These are phyloP conservation scores for Phytophthora tubulina DNA, from an alignment of 352 stramenopile genomes.

Conservation along the genomic window DNA sequence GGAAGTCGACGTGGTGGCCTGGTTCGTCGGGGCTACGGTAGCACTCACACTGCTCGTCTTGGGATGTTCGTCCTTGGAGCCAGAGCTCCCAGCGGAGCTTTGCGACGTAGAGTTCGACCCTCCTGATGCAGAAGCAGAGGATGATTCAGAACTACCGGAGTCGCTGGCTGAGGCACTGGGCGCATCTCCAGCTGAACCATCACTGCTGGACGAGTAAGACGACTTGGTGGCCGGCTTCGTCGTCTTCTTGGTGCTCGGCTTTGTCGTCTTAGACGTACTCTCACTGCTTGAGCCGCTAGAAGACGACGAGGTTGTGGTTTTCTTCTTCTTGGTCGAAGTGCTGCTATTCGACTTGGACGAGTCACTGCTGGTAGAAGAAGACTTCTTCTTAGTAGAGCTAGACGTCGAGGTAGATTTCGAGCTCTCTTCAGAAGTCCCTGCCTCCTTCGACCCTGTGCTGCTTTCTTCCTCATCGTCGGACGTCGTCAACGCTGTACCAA, in stretches of 20 bases:
- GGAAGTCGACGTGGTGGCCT: constrained; percentile 20
- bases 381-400: constrained; percentile 37
- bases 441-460: constrained; percentile 24
- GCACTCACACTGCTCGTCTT: constrained; percentile 28
- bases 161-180: constrained; percentile 27
- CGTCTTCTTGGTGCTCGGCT: constrained; percentile 39
- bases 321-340: constrained; percentile 37
- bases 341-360: constrained; percentile 42
- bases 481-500: constrained; percentile 26
- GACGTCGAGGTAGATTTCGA: constrained; percentile 28
- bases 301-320: constrained; percentile 25
- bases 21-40: constrained; percentile 28
- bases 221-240: constrained; percentile 38
- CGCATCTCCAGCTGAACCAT: constrained; percentile 18
- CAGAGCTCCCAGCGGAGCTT: constrained; percentile 25
- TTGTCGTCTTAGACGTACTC: constrained; percentile 34
- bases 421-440: constrained; percentile 24
- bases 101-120: constrained; percentile 28
- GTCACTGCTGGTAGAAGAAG: constrained; percentile 40
- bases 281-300: constrained; percentile 35
- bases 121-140: constrained; percentile 25
- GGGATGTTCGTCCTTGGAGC: constrained; percentile 23
- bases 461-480: constrained; percentile 30
- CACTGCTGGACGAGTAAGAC: constrained; percentile 40
- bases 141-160: constrained; percentile 25